A percentile compares a stretch with the other conserved stretches of the same genome.
These are phyloP conservation scores for Corynespora cassiicola DNA, from an alignment of 2,329 filamentous ascomycete species.

Conservation along the genomic window DNA sequence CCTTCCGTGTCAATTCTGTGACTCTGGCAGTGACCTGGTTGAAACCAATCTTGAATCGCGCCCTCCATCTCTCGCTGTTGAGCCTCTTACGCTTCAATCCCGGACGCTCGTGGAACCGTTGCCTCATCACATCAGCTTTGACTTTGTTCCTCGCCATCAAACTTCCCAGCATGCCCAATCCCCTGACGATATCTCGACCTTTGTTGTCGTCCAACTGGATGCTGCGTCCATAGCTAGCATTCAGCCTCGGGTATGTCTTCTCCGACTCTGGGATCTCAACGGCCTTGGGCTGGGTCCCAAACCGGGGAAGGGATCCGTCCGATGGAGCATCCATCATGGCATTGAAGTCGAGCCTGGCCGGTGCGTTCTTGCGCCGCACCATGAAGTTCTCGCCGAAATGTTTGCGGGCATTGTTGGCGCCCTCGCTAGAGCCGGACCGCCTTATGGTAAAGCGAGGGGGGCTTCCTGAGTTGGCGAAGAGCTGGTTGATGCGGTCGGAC, in stretches of 20 bases:
- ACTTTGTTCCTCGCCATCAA: slow-evolving; percentile 64
- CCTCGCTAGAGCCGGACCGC: slow-evolving; percentile 8
- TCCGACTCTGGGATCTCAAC: slow-evolving; percentile 19
- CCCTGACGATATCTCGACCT: slow-evolving; percentile 56
- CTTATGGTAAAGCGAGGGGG: slow-evolving; percentile 5
- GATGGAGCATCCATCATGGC: slow-evolving; percentile 25
- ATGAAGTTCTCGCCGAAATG: slow-evolving; percentile 27
- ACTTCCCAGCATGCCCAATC: slow-evolving; percentile 51
- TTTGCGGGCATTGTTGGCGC: slow-evolving; percentile 10
- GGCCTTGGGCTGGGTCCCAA: slow-evolving; percentile 27
- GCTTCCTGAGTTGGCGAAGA: slow-evolving; percentile 19
- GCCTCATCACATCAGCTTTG: slow-evolving; percentile 59
- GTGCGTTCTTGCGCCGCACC: no score
- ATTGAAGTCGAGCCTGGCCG: slow-evolving; percentile 26
- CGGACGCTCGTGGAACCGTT: slow-evolving; percentile 76
- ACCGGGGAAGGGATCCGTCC: neutral
- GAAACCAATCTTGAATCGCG: slow-evolving; percentile 73
- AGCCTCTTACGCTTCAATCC: slow-evolving; percentile 81
- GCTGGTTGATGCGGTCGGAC: slow-evolving; percentile 28
- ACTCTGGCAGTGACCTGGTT: slow-evolving; percentile 69
- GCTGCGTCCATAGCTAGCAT: slow-evolving; percentile 48
- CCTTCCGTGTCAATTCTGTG: slow-evolving; percentile 74
- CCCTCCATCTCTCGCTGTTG: slow-evolving; percentile 71
- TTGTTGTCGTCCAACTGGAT: slow-evolving; percentile 41
- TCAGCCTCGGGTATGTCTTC: slow-evolving; percentile 38